phyloP scores from a whole-genome alignment of 2,329 filamentous ascomycete species.

The Phaeophleospora eucalypticola region DNA sequence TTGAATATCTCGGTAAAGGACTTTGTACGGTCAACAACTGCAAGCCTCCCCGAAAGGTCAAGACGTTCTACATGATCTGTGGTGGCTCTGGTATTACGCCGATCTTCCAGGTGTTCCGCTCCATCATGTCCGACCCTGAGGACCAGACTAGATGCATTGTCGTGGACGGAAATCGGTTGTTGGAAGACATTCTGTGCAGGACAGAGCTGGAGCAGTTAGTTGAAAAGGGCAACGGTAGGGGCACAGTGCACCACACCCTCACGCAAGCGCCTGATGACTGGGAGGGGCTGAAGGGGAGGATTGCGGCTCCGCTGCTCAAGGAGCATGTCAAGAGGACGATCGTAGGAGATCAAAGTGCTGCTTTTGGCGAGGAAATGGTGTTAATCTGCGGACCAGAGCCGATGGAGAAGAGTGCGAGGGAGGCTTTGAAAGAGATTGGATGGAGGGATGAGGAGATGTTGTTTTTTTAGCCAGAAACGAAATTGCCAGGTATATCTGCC shows the following conservation, averaged over 20 bases:
- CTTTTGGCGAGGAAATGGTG: conserved; percentile 55
- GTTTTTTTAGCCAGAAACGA: too few relatives aligned
- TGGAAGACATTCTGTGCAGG: conserved; percentile 79
- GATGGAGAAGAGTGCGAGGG: conserved; percentile 64
- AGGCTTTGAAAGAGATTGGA: conserved; percentile 57
- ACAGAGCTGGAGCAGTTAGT: conserved; percentile 65
- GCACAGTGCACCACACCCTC: conserved; percentile 65
- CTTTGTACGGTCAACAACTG: conserved; percentile 57
- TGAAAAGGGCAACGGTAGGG: conserved; percentile 51
- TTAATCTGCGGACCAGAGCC: conserved; percentile 75
- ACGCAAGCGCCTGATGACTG: conserved; percentile 61
- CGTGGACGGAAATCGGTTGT: conserved; percentile 70
- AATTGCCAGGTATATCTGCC: too few relatives aligned
- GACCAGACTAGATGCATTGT: conserved; percentile 68
- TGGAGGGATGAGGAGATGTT: conserved; percentile 70
- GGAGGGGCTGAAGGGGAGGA: conserved; percentile 64
- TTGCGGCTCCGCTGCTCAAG: conserved; percentile 60
- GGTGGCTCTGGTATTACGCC: conserved; percentile 90
- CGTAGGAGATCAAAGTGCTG: conserved; percentile 28
- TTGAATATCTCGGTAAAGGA: conserved; percentile 70
- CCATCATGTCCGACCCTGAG: conserved; percentile 60
- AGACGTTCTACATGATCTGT: conserved; percentile 78
- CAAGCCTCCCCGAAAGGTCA: conserved; percentile 48
- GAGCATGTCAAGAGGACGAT: conserved; percentile 44
- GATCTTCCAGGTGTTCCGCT: conserved; percentile 76